phyloP scores from a whole-genome alignment of 306 rosid genomes.

The Cucurbita ficifolia region DNA sequence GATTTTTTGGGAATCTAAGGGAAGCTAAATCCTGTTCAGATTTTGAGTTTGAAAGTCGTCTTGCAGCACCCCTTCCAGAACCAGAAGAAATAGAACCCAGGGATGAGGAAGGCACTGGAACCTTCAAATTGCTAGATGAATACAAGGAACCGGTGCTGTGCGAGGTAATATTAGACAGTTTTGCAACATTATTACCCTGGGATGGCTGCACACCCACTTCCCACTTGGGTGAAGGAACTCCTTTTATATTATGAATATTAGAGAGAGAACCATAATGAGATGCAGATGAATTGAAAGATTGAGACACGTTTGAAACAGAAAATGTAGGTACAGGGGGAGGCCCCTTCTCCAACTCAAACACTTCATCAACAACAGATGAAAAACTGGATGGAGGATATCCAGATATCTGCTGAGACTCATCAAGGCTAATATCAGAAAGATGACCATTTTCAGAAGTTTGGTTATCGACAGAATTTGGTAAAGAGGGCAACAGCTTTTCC shows the following conservation, averaged over 20 bases:
- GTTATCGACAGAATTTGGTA: conserved; percentile 35
- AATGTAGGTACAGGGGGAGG: conserved; percentile 31
- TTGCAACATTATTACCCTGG: conserved; percentile 36
- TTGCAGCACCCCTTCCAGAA: conserved; percentile 45
- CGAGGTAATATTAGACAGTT: conserved; percentile 22
- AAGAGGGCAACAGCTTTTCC: conserved; percentile 40
- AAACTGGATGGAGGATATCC: conserved; percentile 66
- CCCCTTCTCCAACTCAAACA: conserved; percentile 79
- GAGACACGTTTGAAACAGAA: conserved; percentile 35
- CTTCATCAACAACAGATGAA: conserved; percentile 85
- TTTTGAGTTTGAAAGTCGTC: conserved; percentile 61
- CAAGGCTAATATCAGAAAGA: conserved; percentile 40
- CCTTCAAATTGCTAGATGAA: conserved; percentile 49
- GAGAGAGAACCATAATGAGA: conserved; percentile 55
- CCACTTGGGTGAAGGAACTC: conserved; percentile 69
- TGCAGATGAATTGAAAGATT: conserved; percentile 38
- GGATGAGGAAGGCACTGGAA: conserved; percentile 50
- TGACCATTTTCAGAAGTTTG: conserved; percentile 41
- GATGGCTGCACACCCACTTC: conserved; percentile 54
- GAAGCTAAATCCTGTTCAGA: conserved; percentile 96
- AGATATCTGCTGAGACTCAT: conserved; percentile 39
- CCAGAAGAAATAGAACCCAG: conserved; percentile 47
- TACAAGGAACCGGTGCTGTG: conserved; percentile 48
- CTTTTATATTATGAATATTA: conserved; percentile 38
- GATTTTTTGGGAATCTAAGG: conserved; percentile 51